These are phyloP conservation scores for Teratosphaeria nubilosa DNA, from an alignment of 2,329 filamentous ascomycete species.

Conservation along the genomic window DNA sequence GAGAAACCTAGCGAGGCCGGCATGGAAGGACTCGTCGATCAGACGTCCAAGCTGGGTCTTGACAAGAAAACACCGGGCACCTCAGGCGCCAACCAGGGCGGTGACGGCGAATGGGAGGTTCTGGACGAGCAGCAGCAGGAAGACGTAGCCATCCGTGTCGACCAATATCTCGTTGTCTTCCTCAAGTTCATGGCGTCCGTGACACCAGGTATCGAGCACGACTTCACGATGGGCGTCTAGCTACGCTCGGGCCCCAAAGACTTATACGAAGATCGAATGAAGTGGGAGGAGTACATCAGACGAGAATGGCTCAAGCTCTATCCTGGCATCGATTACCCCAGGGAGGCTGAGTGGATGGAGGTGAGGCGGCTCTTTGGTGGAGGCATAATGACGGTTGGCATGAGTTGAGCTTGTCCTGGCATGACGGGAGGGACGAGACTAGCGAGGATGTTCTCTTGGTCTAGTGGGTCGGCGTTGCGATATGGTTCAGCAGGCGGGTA, in stretches of 20 bases:
- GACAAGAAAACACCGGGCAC: constrained; percentile 45
- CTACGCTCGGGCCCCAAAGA: constrained; percentile 11
- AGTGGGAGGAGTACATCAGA: constrained; percentile 2
- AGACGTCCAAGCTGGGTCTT: constrained; percentile 50
- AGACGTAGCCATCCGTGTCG: constrained; percentile 74
- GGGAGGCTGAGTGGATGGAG: constrained; percentile 23
- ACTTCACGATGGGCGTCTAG: constrained; percentile 92
- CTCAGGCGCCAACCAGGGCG: constrained; percentile 29
- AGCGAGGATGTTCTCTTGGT: neutral
- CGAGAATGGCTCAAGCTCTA: constrained; percentile 16
- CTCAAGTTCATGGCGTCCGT: constrained; percentile 67
- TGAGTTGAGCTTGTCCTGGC: constrained; percentile 8
- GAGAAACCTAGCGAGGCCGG: constrained; percentile 45
- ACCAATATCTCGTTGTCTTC: constrained; percentile 81
- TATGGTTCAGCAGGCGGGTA: neutral
- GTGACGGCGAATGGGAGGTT: constrained; percentile 54
- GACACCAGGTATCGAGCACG: constrained; percentile 92
- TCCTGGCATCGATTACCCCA: constrained; percentile 18
- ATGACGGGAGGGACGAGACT: neutral
- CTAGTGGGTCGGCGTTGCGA: neutral
- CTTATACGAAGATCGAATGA: neutral
- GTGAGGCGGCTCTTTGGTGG: constrained; percentile 20
- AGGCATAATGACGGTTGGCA: constrained; percentile 20
- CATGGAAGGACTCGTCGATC: constrained; percentile 78
- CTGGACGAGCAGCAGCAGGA: constrained; percentile 48